Conservation (phyloP, 2,329 filamentous ascomycete species). For the Colletotrichum zoysiae region DNA sequence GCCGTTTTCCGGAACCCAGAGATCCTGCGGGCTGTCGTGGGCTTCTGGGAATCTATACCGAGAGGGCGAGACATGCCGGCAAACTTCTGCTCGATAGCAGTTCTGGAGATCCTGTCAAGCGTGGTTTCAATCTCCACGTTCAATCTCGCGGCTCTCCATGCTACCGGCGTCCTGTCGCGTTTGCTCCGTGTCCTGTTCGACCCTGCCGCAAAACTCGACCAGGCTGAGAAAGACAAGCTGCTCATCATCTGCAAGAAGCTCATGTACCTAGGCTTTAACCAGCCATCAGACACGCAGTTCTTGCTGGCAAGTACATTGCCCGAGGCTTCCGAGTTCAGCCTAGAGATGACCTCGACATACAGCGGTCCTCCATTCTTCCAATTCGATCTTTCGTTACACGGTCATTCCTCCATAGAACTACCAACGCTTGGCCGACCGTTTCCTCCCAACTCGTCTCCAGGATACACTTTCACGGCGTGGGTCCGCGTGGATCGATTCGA, state of each 20-base stretch:
- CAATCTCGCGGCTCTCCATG: conserved; percentile 79
- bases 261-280: conserved; percentile 81
- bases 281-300: conserved; percentile 85
- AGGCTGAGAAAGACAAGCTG: conserved; percentile 70
- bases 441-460: conserved; percentile 81
- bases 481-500: conserved; percentile 91
- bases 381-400: conserved; percentile 90
- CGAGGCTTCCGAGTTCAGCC: conserved; percentile 74
- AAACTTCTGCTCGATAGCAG: conserved; percentile 70
- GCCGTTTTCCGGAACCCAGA: conserved; percentile 71
- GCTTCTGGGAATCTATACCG: conserved; percentile 74
- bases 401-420: conserved; percentile 91
- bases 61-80: conserved; percentile 58
- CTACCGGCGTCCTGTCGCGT: conserved; percentile 76
- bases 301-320: conserved; percentile 69
- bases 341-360: conserved; percentile 80
- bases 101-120: conserved; percentile 73
- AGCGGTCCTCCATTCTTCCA: conserved; percentile 88
- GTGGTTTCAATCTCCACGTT: conserved; percentile 72
- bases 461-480: conserved; percentile 94
- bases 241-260: conserved; percentile 76
- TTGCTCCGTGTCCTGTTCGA: conserved; percentile 74
- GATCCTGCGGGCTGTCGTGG: conserved; percentile 71
- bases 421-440: conserved; percentile 87
- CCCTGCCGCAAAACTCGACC: conserved; percentile 61